Percentiles rank a stretch among this genome's conserved stretches.
Conservation (phyloP, 2,329 filamentous ascomycete genomes). For the Paecilomyces dactylethromorphus region DNA sequence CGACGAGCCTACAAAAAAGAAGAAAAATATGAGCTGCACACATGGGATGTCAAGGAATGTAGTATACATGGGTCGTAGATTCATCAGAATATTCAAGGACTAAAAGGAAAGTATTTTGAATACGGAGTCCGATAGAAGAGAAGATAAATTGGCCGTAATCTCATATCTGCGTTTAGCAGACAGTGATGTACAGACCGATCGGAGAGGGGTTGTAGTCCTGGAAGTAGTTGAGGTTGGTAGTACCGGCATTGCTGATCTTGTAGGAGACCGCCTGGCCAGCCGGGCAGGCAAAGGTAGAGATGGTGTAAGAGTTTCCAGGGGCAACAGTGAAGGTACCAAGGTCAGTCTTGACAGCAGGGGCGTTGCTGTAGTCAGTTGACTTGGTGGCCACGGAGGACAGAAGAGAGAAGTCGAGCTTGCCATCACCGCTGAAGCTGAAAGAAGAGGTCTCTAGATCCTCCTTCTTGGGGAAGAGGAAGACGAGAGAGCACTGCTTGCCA, state of each 20-base stretch:
- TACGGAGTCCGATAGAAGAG: neutral
- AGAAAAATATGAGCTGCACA: neutral
- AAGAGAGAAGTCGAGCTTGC: slow-evolving; percentile 47
- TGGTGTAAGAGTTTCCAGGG: slow-evolving; percentile 49
- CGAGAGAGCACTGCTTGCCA: slow-evolving; percentile 56
- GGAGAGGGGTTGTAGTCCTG: slow-evolving; percentile 55
- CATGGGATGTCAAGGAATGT: neutral
- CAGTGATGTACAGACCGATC: slow-evolving; percentile 38
- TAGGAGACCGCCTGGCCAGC: slow-evolving; percentile 47
- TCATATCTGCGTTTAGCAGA: slow-evolving; percentile 21
- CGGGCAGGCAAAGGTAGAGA: slow-evolving; percentile 50
- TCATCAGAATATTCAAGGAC: neutral
- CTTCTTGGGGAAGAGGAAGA: slow-evolving; percentile 59
- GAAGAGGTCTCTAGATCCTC: slow-evolving; percentile 54
- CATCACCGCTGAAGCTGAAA: slow-evolving; percentile 50
- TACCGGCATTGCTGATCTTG: slow-evolving; percentile 46
- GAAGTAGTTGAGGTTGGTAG: slow-evolving; percentile 54
- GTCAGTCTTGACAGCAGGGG: slow-evolving; percentile 40
- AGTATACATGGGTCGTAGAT: neutral
- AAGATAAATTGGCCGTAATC: neutral
- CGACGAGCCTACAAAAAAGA: neutral
- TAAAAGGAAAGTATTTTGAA: neutral
- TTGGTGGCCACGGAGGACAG: slow-evolving; percentile 42
- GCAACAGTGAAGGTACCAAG: slow-evolving; percentile 40
- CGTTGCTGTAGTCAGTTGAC: slow-evolving; percentile 49